Evolutionary conservation across 176 grass and related monocot species (phyloP), one percentile per base, ranked within the genome.

Genomic region (Avena eriantha): DNA sequence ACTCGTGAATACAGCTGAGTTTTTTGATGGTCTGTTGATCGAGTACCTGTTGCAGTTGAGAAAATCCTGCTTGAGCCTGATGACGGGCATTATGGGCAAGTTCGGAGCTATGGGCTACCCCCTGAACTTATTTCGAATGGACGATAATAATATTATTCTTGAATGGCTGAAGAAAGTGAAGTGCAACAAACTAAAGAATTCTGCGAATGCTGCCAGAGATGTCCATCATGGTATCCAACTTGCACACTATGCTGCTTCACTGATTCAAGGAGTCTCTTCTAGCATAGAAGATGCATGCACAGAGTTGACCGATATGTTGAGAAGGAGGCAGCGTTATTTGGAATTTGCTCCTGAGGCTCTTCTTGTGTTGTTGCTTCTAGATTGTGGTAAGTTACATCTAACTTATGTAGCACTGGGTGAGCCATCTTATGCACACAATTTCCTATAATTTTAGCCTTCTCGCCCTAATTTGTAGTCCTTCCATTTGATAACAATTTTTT

Each of bases 201-300:
- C 60, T 64, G 60, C 60, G 24, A 13, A 64, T 64, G 60, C 18
- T 57, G 54, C 54, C 54, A 57, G 18, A 57, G 54, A 64, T 26
- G 10, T 29, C 24, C 22, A 4, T 64, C 60, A 24, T 0, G 19
- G 3, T 64, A 26, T 63, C 59, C 11, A 26, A 63, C 59, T 63
- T 26, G 59, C 59, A 13, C 22, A 23, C 59, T 63, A 63, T 26
- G 59, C 59, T 29, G 60, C 60, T 64, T 64, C 60, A 26, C 60
- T 64, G 23, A 14, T 64, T 64, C 60, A 64, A 64, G 60, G 60
- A 64, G 26, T 64, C 60, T 64, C 60, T 64, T 64, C 60, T 64
- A 29, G 60, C 60, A 14, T 64, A 64, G 60, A 64, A 64, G 60
- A 64, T 64, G 60, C 23, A 29, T 64, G 10, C 22, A 10, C 10